Conservation (phyloP, 257 asterid species). For the Salvia miltiorrhiza region DNA sequence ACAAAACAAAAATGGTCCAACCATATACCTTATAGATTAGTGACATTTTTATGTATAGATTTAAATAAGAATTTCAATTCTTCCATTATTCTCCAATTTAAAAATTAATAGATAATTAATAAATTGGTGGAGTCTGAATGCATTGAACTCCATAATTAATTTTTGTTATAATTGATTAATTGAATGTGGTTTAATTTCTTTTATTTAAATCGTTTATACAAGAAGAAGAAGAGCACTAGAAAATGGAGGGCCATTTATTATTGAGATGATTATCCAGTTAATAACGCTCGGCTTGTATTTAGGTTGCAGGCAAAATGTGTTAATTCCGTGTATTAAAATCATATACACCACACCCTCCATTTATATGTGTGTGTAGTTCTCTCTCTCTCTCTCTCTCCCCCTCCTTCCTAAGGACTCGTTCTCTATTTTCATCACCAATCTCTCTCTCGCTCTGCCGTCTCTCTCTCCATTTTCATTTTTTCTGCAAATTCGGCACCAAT, state of each 20-base stretch:
- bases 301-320: neutral
- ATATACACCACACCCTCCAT: conserved; percentile 2
- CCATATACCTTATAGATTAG: too few relatives aligned
- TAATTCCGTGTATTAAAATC: conserved; percentile 1
- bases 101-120: too few relatives aligned
- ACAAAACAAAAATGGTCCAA: too few relatives aligned
- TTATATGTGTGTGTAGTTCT: neutral
- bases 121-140: too few relatives aligned
- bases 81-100: too few relatives aligned
- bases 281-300: conserved; percentile 10
- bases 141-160: too few relatives aligned
- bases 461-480: conserved; percentile 17
- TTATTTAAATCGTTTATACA: too few relatives aligned
- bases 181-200: too few relatives aligned
- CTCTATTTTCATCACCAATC: neutral
- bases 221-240: neutral
- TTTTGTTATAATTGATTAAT: too few relatives aligned
- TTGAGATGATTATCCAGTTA: conserved; percentile 3
- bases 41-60: too few relatives aligned
- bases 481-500: conserved; percentile 18
- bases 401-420: neutral
- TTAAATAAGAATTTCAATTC: too few relatives aligned
- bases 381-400: neutral
- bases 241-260: neutral
- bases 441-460: neutral